Evolutionary conservation across 495 filamentous ascomycete genomes (phyloP).

Genomic region (Xylaria nigripes): DNA sequence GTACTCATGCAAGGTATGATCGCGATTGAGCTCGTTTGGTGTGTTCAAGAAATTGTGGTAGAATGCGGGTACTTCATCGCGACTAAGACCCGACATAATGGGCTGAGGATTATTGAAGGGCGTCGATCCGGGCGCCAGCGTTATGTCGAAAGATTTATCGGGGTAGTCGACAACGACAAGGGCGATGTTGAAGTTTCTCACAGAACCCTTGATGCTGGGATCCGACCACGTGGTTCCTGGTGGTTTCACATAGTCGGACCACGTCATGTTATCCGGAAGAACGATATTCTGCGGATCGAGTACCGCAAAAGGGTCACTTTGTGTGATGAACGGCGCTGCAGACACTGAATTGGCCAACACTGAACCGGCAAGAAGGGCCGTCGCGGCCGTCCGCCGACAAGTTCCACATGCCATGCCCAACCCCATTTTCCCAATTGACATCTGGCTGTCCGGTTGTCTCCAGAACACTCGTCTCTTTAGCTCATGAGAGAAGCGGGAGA

Average conservation of each 20-base stretch:
- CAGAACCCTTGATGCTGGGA: slow-evolving; percentile 23
- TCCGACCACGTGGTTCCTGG: slow-evolving; percentile 32
- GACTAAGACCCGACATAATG: slow-evolving; percentile 19
- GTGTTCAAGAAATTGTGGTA: slow-evolving; percentile 35
- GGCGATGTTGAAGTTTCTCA: slow-evolving; percentile 35
- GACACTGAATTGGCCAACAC: slow-evolving; percentile 4
- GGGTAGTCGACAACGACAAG: slow-evolving; percentile 35
- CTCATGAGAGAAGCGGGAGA: neutral
- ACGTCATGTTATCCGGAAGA: slow-evolving; percentile 39
- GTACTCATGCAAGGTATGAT: slow-evolving; percentile 38
- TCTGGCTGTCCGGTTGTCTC: neutral
- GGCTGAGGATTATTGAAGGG: slow-evolving; percentile 34
- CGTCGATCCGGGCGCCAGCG: slow-evolving; percentile 26
- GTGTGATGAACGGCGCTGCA: slow-evolving; percentile 15
- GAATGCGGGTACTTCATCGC: slow-evolving; percentile 32
- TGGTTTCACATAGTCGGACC: slow-evolving; percentile 29
- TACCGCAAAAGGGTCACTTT: slow-evolving; percentile 28
- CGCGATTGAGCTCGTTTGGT: slow-evolving; percentile 32
- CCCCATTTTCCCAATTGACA: slow-evolving; percentile 8
- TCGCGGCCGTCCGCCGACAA: slow-evolving; percentile 11
- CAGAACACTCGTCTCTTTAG: neutral
- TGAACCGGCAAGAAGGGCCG: slow-evolving; percentile 14
- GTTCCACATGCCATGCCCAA: slow-evolving; percentile 2
- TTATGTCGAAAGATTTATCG: slow-evolving; percentile 32
- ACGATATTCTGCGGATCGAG: slow-evolving; percentile 34